These are phyloP conservation scores for Erysimum cheiranthoides DNA, from an alignment of 345 rosid genomes.

Conservation along the genomic window DNA sequence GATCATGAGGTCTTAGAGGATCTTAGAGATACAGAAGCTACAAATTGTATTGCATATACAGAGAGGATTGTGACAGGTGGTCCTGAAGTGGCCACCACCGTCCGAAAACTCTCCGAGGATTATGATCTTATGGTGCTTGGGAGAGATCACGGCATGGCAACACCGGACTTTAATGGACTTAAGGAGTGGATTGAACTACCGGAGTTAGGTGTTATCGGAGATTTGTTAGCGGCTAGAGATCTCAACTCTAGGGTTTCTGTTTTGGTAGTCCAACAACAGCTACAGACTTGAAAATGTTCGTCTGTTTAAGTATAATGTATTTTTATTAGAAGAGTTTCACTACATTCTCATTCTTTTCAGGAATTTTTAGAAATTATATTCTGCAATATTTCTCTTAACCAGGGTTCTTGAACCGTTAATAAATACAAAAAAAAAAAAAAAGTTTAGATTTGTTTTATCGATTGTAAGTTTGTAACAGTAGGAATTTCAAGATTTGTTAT, in stretches of 20 bases:
- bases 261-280: conserved; percentile 39
- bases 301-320: not conserved
- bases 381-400: not conserved
- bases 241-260: conserved; percentile 23
- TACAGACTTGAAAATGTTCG: conserved; percentile 7
- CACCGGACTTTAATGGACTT: conserved; percentile 18
- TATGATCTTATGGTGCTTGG: conserved; percentile 37
- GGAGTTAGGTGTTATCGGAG: conserved; percentile 39
- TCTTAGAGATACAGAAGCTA: not conserved
- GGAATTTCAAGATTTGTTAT: too few species aligned
- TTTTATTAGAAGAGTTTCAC: not conserved
- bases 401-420: not conserved
- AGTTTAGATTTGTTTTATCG: too few species aligned
- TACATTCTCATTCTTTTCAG: not conserved
- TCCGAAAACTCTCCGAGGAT: not conserved
- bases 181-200: conserved; percentile 34
- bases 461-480: too few species aligned
- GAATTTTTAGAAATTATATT: not conserved
- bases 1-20: conserved; percentile 16
- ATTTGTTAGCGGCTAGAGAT: conserved; percentile 37
- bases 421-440: too few species aligned
- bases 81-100: conserved; percentile 18
- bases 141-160: conserved; percentile 19
- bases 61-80: conserved; percentile 27
- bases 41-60: conserved; percentile 1